Percentiles rank a stretch among this genome's conserved stretches.
Evolutionary conservation across 805 yeast genomes (phyloP).

Genomic region (Myxozyma neotropica): DNA sequence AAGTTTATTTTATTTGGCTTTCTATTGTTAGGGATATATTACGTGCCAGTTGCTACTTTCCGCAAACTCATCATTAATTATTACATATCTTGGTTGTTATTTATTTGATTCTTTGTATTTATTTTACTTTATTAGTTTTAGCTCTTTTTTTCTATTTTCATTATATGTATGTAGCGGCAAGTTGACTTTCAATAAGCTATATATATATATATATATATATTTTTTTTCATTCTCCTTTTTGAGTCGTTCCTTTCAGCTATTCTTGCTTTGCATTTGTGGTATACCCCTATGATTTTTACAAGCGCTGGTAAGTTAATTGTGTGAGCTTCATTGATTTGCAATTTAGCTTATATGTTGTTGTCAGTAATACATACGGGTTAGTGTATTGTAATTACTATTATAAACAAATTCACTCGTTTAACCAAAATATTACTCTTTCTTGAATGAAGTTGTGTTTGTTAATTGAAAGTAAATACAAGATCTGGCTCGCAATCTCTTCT

Average conservation of each 20-base stretch:
- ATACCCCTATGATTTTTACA: too few relatives aligned
- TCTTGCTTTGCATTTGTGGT: too few relatives aligned
- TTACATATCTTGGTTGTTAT: not conserved
- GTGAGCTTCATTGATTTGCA: too few relatives aligned
- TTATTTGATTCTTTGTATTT: conserved; percentile 6
- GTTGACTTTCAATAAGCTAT: not conserved
- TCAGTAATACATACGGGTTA: not conserved
- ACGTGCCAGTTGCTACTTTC: not conserved
- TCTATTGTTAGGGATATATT: not conserved
- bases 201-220: not conserved
- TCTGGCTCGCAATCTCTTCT: too few relatives aligned
- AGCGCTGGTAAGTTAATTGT: too few relatives aligned
- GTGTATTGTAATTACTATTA: not conserved
- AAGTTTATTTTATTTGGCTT: not conserved
- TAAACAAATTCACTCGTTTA: not conserved
- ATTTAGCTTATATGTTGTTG: not conserved
- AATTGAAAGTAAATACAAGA: too few relatives aligned
- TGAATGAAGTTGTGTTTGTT: too few relatives aligned
- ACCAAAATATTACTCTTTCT: too few relatives aligned
- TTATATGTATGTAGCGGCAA: not conserved
- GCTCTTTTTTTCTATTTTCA: not conserved
- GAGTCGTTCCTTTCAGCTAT: not conserved
- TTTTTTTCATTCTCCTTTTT: not conserved
- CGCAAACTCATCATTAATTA: not conserved
- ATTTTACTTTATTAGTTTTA: not conserved